Conservation (phyloP, 441 rosid species). For the Euphorbia schlechtendalii region DNA sequence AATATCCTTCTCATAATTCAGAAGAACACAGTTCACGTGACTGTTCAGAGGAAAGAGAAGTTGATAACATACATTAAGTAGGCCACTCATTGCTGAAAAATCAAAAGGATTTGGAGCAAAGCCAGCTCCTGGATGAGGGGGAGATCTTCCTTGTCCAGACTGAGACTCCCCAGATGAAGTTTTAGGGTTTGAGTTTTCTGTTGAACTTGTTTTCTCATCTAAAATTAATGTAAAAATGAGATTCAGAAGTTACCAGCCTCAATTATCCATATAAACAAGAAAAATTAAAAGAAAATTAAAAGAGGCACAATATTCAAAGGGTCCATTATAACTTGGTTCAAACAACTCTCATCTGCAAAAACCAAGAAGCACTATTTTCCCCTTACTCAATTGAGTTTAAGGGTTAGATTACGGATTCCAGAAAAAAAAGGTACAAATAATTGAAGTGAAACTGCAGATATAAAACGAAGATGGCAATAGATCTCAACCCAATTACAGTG, state of each 20-base stretch:
- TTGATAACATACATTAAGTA: constrained; percentile 58
- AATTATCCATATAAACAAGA: background rate
- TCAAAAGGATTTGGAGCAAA: constrained; percentile 60
- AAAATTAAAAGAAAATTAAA: background rate
- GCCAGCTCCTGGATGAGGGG: constrained; percentile 36
- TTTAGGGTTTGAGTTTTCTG: constrained; percentile 32
- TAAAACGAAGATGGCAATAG: constrained; percentile 3
- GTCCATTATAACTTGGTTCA: background rate
- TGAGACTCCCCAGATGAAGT: constrained; percentile 36
- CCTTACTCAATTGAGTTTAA: background rate
- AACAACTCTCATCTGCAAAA: background rate
- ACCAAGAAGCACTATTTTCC: too few species aligned
- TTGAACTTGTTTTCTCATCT: constrained; percentile 43
- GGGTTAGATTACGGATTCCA: background rate
- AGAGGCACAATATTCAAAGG: background rate
- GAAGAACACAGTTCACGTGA: background rate
- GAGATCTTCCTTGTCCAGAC: constrained; percentile 29
- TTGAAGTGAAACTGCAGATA: background rate
- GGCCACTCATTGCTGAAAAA: constrained; percentile 80
- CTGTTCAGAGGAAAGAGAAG: background rate
- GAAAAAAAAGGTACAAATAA: background rate
- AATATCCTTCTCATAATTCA: background rate
- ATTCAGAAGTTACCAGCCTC: background rate
- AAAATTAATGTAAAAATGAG: background rate
- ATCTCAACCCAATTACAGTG: background rate